Conservation (phyloP, 768 basidiomycete species). For the Amanita rubescens region DNA sequence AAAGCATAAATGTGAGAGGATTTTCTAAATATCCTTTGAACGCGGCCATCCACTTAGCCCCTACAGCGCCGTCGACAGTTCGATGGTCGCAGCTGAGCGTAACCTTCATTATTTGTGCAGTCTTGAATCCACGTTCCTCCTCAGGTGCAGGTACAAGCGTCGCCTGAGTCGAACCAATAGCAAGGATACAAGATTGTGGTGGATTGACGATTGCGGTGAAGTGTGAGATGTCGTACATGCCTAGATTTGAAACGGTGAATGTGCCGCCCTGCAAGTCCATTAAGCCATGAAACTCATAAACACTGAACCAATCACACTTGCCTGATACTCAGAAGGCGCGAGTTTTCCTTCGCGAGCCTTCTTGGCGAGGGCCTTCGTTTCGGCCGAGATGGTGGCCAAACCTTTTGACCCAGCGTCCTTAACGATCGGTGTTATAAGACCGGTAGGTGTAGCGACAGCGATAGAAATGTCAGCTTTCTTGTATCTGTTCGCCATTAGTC, state of each 20-base stretch:
- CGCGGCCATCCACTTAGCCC: constrained; percentile 84
- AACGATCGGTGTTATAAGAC: constrained; percentile 96
- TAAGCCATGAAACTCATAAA: neutral
- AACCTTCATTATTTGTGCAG: constrained; percentile 86
- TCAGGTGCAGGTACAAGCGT: constrained; percentile 82
- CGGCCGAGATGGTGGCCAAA: constrained; percentile 84
- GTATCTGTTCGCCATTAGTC: constrained; percentile 47
- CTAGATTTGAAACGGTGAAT: constrained; percentile 98
- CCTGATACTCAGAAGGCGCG: constrained; percentile 94
- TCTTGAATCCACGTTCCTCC: constrained; percentile 94
- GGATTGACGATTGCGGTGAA: constrained; percentile 99
- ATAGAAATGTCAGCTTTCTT: constrained; percentile 96
- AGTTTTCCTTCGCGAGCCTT: constrained; percentile 97
- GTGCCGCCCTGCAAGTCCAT: constrained; percentile 68
- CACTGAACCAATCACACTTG: constrained; percentile 20
- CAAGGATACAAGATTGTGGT: constrained; percentile 96
- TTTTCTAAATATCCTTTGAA: constrained; percentile 98
- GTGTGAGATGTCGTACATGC: constrained; percentile 93
- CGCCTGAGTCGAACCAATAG: constrained; percentile 83
- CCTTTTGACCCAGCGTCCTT: constrained; percentile 92
- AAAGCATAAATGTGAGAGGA: constrained; percentile 95
- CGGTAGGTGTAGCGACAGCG: constrained; percentile 92
- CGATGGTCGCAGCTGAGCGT: constrained; percentile 95
- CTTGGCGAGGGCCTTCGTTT: constrained; percentile 88
- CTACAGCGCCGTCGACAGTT: constrained; percentile 93